phyloP scores from a whole-genome alignment of 257 asterid species.

The Perilla frutescens region DNA sequence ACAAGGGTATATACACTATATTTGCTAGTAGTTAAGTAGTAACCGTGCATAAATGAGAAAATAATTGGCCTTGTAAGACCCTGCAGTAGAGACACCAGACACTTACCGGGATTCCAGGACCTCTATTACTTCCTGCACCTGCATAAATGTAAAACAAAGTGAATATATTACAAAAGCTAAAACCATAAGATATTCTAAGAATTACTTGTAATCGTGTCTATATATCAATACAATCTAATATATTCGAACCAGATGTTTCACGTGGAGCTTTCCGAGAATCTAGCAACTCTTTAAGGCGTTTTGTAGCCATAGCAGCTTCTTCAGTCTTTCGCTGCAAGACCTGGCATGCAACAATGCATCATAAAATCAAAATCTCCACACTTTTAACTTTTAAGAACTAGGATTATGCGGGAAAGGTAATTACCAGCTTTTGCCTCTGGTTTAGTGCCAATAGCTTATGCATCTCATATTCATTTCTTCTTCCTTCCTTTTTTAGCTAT shows the following conservation, averaged over 20 bases:
- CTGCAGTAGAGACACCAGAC: slow-evolving; percentile 8
- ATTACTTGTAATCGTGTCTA: not conserved
- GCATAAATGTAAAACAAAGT: slow-evolving; percentile 29
- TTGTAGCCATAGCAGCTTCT: slow-evolving; percentile 94
- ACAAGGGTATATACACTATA: slow-evolving; percentile 1
- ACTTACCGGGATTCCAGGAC: slow-evolving; percentile 81
- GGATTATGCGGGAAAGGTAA: not conserved
- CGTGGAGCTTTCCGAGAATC: slow-evolving; percentile 91
- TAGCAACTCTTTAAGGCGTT: slow-evolving; percentile 88
- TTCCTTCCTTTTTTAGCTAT: slow-evolving; percentile 92
- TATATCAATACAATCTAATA: not conserved
- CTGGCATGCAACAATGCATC: slow-evolving; percentile 44
- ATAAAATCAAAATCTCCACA: slow-evolving; percentile 1
- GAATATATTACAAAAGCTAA: slow-evolving; percentile 20
- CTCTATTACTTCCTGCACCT: slow-evolving; percentile 62
- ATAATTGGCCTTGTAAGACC: not conserved
- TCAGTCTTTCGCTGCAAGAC: slow-evolving; percentile 95
- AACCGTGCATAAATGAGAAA: slow-evolving; percentile 1
- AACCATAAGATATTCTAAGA: slow-evolving; percentile 7
- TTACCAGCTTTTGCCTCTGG: slow-evolving; percentile 98
- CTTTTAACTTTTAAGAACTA: not conserved
- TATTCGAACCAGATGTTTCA: slow-evolving; percentile 60
- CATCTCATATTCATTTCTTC: slow-evolving; percentile 99
- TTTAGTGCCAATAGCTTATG: slow-evolving; percentile 92
- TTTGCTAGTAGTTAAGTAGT: not conserved